phyloP scores from a whole-genome alignment of 768 basidiomycete species.

The Trametes coccinea region DNA sequence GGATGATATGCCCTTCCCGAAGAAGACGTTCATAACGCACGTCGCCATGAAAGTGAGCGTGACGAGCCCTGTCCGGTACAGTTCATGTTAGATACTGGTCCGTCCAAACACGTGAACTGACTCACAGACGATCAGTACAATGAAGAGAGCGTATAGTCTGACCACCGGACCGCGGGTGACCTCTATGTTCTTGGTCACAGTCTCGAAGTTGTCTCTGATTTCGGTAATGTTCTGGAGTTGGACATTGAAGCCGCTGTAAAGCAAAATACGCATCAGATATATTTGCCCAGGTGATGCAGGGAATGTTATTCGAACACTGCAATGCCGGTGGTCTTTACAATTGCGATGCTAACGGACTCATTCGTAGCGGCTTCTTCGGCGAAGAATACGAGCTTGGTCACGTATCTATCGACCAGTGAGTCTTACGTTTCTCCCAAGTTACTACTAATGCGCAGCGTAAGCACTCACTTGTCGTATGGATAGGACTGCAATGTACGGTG shows the following conservation, averaged over 20 bases:
- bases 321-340: conserved; percentile 14
- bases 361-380: conserved; percentile 12
- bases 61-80: conserved; percentile 13
- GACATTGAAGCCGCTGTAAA: conserved; percentile 18
- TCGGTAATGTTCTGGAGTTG: conserved; percentile 13
- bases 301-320: conserved; percentile 13
- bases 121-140: conserved; percentile 19
- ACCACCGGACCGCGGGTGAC: conserved; percentile 19
- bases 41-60: conserved; percentile 19
- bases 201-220: conserved; percentile 8
- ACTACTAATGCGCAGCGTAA: too few relatives aligned
- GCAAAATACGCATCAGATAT: too few relatives aligned
- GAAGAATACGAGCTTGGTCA: conserved; percentile 14
- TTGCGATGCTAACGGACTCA: conserved; percentile 10
- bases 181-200: conserved; percentile 18
- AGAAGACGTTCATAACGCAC: conserved; percentile 21
- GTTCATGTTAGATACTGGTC: not conserved
- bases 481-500: conserved; percentile 19
- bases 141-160: conserved; percentile 17
- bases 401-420: conserved; percentile 5
- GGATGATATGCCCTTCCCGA: conserved; percentile 24
- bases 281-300: too few relatives aligned
- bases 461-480: conserved; percentile 22
- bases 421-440: too few relatives aligned
- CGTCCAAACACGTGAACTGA: not conserved